Conservation (phyloP, 306 rosid genomes). For the Begonia masoniana region DNA sequence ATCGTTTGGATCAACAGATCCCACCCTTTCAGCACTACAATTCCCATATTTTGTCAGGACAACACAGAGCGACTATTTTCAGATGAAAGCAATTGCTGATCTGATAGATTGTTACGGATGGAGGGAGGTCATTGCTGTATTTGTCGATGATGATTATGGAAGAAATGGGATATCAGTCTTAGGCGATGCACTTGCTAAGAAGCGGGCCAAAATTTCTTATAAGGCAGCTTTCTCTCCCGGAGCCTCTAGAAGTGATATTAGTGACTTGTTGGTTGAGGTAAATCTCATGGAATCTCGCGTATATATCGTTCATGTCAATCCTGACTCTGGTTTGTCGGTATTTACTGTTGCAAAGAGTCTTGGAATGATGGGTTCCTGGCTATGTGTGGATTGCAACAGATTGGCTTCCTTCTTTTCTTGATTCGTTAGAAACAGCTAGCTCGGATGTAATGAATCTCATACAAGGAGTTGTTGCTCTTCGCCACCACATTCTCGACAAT, state of each 20-base stretch:
- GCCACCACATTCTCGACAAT: slow-evolving; percentile 58
- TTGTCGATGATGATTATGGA: slow-evolving; percentile 77
- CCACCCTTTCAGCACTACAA: slow-evolving; percentile 67
- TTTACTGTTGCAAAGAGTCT: slow-evolving; percentile 52
- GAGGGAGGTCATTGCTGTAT: slow-evolving; percentile 77
- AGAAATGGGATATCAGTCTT: slow-evolving; percentile 60
- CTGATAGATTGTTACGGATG: slow-evolving; percentile 45
- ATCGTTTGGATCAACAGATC: slow-evolving; percentile 86
- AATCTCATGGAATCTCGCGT: slow-evolving; percentile 91
- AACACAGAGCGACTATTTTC: slow-evolving; percentile 64
- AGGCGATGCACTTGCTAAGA: slow-evolving; percentile 58
- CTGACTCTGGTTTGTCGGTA: slow-evolving; percentile 59
- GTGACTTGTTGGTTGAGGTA: slow-evolving; percentile 36
- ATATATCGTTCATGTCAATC: slow-evolving; percentile 77
- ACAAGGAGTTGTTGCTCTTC: slow-evolving; percentile 76
- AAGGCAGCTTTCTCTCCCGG: slow-evolving; percentile 63
- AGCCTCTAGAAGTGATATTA: slow-evolving; percentile 22
- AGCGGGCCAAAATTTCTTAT: slow-evolving; percentile 58
- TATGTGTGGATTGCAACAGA: slow-evolving; percentile 89
- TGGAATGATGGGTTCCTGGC: slow-evolving; percentile 39
- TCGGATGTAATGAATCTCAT: slow-evolving; percentile 34
- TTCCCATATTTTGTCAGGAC: slow-evolving; percentile 72
- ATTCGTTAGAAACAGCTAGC: slow-evolving; percentile 29
- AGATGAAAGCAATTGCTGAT: slow-evolving; percentile 80
- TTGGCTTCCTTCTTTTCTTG: slow-evolving; percentile 79